Evolutionary conservation across 2,329 filamentous ascomycete species (phyloP).

Genomic region (Fusarium secorum): DNA sequence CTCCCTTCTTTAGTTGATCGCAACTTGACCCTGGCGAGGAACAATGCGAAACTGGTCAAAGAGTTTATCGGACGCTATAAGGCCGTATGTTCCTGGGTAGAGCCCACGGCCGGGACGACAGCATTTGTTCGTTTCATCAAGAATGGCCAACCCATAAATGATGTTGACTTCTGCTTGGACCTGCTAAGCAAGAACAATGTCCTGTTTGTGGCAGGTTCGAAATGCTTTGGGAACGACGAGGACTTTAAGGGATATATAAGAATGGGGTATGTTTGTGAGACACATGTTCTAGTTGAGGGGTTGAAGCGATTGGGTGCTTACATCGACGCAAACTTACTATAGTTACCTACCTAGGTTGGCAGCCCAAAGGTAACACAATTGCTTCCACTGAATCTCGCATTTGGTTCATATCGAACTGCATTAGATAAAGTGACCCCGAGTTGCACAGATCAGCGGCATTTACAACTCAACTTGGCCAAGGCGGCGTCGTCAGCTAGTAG

Average conservation of each 20-base stretch:
- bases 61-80: constrained; percentile 71
- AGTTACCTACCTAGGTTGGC: not conserved
- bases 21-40: constrained; percentile 68
- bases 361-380: not conserved
- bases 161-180: constrained; percentile 74
- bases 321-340: constrained; percentile 40
- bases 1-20: constrained; percentile 57
- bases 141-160: constrained; percentile 70
- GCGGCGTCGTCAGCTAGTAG: constrained; percentile 37
- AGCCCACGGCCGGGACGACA: constrained; percentile 80
- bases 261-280: constrained; percentile 78
- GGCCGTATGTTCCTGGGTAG: constrained; percentile 72
- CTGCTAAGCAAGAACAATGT: constrained; percentile 74
- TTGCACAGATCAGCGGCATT: constrained; percentile 33
- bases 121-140: constrained; percentile 76
- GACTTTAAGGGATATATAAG: constrained; percentile 80
- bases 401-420: constrained; percentile 2
- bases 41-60: constrained; percentile 72
- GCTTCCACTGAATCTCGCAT: not conserved
- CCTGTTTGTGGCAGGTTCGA: constrained; percentile 76
- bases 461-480: constrained; percentile 32
- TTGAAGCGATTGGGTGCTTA: constrained; percentile 60
- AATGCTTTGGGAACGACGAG: constrained; percentile 71
- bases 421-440: not conserved
- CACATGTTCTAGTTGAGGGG: constrained; percentile 71